A percentile compares a stretch with the other conserved stretches of the same genome.
Evolutionary conservation across 257 asterid species (phyloP).

Genomic region (Eustoma russellianum): DNA sequence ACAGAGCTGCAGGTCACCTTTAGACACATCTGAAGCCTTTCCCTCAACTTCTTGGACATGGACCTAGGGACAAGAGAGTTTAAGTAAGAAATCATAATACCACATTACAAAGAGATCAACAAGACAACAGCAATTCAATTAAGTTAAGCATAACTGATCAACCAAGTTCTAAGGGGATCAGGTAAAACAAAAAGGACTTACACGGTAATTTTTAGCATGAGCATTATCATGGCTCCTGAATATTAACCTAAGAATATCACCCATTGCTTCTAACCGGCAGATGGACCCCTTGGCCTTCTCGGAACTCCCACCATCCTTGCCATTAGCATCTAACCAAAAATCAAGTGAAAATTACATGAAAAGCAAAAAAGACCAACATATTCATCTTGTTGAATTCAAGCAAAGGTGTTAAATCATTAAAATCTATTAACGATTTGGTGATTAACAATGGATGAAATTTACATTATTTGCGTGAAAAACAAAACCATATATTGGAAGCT

Average conservation of each 20-base stretch:
- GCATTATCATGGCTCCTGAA: conserved; percentile 50
- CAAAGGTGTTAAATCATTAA: too few relatives aligned
- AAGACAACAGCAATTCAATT: background rate
- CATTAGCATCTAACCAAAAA: conserved; percentile 45
- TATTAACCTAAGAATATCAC: conserved; percentile 62
- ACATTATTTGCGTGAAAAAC: background rate
- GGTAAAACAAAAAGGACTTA: conserved; percentile 27
- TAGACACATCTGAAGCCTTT: conserved; percentile 40
- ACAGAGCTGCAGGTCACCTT: conserved; percentile 35
- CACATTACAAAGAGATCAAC: background rate
- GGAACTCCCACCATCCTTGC: conserved; percentile 46
- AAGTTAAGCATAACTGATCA: background rate
- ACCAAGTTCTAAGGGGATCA: background rate
- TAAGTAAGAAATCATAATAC: conserved; percentile 9
- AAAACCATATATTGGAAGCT: conserved; percentile 2
- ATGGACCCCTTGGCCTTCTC: conserved; percentile 44
- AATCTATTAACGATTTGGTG: background rate
- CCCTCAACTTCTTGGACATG: conserved; percentile 81
- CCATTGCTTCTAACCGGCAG: conserved; percentile 77
- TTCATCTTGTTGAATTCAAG: too few relatives aligned
- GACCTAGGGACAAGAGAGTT: conserved; percentile 37
- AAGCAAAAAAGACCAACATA: background rate
- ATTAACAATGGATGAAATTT: background rate
- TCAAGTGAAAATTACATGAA: background rate
- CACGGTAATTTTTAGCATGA: conserved; percentile 87